Base-by-base conservation (phyloP, 192 early-diverging fungal genomes). In the Gigaspora rosea region DNA sequence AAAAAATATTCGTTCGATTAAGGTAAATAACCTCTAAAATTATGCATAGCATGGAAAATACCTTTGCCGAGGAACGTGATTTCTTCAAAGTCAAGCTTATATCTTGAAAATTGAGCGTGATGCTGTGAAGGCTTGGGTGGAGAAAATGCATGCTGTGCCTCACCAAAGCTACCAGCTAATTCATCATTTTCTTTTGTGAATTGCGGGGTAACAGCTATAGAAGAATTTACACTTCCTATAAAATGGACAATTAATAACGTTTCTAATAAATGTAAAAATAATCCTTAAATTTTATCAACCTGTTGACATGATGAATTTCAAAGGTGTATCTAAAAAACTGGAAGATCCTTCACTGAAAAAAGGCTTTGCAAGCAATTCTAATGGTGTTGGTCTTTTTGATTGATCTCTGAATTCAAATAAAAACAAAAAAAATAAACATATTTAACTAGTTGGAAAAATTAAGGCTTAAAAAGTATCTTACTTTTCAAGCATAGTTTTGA, bases 41-140 rank as follows among this genome's bases (percentile, higher is more conserved):
- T 6, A 41, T 41, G 41, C 41, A 41, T 41, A 0, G 2, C 7
- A 41, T 3, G 7, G 41, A 41, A 54, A 20, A 8, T 52, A 54
- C 69, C 90, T 78, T 87, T 88, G 12, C 91, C 92, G 35, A 93
- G 78, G 62, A 92, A 93, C 76, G 90, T 90, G 63, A 93, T 87
- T 74, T 94, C 93, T 76, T 93, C 91, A 83, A 92, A 94, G 65
- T 94, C 93, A 5, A 85, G 78, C 65, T 83, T 86, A 77, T 94
- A 94, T 13, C 93, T 86, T 13, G 92, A 93, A 15, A 85, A 81
- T 7, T 1, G 7, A n/a, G 81, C 20, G 32, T n/a, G 8, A 47
- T 75, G 77, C 56, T 78, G 78, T 1, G 78, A 74, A 12, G 74
- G 56, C n/a, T 78, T 49, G 0, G 79, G 82, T 1, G 82, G 81